phyloP scores from a whole-genome alignment of 192 early-diverging fungal species.

The Kickxella alabastrina region DNA sequence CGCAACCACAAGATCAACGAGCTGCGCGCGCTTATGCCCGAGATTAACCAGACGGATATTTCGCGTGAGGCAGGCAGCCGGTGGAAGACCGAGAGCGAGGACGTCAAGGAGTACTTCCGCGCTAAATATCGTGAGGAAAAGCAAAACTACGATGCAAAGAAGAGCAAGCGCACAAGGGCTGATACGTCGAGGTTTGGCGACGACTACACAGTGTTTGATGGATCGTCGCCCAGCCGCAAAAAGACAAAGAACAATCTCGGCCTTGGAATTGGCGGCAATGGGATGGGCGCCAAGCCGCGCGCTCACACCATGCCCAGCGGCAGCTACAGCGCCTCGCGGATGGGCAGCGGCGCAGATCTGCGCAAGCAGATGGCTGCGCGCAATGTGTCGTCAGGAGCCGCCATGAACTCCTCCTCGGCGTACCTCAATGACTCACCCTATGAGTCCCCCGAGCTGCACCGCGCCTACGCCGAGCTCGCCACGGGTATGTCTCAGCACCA shows the following conservation, averaged over 20 bases:
- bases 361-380: constrained; percentile 41
- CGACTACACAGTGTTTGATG: neutral
- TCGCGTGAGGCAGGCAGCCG: constrained; percentile 43
- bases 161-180: constrained; percentile 26
- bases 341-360: constrained; percentile 21
- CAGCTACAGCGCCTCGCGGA: constrained; percentile 15
- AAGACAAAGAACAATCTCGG: constrained; percentile 4
- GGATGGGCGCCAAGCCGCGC: constrained; percentile 27
- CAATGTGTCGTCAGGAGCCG: neutral
- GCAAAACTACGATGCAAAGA: constrained; percentile 32
- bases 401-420: neutral
- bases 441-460: constrained; percentile 20
- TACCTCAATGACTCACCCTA: constrained; percentile 24
- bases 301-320: constrained; percentile 35
- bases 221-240: constrained; percentile 6
- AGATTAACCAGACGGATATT: constrained; percentile 45
- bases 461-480: constrained; percentile 19
- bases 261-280: constrained; percentile 5
- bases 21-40: constrained; percentile 37
- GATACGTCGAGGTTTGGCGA: constrained; percentile 2
- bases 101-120: constrained; percentile 41
- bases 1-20: constrained; percentile 45
- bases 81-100: constrained; percentile 46
- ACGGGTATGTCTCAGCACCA: neutral
- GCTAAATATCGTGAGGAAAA: constrained; percentile 35